Evolutionary conservation across 2,329 filamentous ascomycete species (phyloP).

Genomic region (Monascus ruber): DNA sequence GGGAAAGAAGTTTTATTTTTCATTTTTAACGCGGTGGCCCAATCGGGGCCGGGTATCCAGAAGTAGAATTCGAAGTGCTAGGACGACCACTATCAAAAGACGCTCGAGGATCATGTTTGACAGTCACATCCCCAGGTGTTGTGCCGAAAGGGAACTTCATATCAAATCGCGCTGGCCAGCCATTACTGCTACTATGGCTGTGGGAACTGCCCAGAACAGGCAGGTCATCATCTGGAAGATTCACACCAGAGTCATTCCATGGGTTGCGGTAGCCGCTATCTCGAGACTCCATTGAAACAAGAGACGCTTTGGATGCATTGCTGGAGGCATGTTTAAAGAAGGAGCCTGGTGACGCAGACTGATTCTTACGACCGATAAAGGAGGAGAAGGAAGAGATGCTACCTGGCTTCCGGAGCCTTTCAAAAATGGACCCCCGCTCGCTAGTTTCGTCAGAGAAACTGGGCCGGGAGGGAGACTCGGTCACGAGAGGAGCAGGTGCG

Average conservation of each 20-base stretch:
- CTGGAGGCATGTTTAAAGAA: slow-evolving; percentile 86
- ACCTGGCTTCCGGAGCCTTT: slow-evolving; percentile 85
- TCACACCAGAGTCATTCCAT: slow-evolving; percentile 96
- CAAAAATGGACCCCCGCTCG: slow-evolving; percentile 74
- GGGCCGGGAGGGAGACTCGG: slow-evolving; percentile 79
- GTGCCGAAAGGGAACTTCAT: slow-evolving; percentile 55
- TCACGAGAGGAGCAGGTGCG: slow-evolving; percentile 65
- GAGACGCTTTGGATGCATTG: slow-evolving; percentile 86
- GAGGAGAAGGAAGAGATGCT: slow-evolving; percentile 91
- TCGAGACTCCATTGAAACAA: slow-evolving; percentile 91
- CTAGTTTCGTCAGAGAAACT: slow-evolving; percentile 71
- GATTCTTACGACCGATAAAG: slow-evolving; percentile 95
- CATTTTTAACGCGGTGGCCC: slow-evolving; percentile 72
- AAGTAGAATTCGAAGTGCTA: slow-evolving; percentile 92
- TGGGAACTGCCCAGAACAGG: slow-evolving; percentile 42
- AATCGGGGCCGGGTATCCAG: slow-evolving; percentile 89
- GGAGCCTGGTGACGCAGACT: slow-evolving; percentile 69
- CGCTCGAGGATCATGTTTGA: slow-evolving; percentile 69
- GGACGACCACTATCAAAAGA: slow-evolving; percentile 86
- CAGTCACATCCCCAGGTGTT: slow-evolving; percentile 65
- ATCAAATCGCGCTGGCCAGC: slow-evolving; percentile 44
- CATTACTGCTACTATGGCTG: slow-evolving; percentile 50
- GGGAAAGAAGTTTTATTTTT: too few relatives aligned
- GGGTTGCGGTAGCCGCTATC: slow-evolving; percentile 92
- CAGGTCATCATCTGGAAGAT: slow-evolving; percentile 74